Conservation (phyloP, 2,329 filamentous ascomycete genomes). For the Fusarium buxicola region DNA sequence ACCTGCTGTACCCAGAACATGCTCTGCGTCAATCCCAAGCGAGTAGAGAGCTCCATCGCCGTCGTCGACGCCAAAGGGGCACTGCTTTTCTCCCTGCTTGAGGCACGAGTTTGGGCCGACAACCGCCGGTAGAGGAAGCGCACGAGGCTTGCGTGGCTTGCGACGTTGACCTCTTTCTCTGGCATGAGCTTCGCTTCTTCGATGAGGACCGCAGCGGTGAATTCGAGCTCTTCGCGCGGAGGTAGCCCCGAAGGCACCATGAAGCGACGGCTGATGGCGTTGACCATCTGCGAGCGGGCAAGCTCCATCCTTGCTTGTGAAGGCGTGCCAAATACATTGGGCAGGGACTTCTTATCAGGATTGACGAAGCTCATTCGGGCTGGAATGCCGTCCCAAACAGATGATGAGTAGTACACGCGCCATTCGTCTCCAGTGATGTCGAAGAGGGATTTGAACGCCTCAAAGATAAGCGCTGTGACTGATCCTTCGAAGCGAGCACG, state of each 20-base stretch:
- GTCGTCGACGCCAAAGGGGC: conserved; percentile 19
- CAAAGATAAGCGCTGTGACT: conserved; percentile 22
- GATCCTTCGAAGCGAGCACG: conserved; percentile 1
- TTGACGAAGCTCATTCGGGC: conserved; percentile 45
- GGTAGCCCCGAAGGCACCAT: conserved; percentile 12
- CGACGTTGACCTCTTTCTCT: conserved; percentile 24
- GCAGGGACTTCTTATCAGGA: conserved; percentile 46
- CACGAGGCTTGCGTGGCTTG: conserved; percentile 37
- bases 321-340: conserved; percentile 40
- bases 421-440: conserved; percentile 43
- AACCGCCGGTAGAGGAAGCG: conserved; percentile 19
- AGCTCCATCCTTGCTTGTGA: conserved; percentile 28
- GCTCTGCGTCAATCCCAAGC: conserved; percentile 38
- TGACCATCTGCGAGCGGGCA: conserved; percentile 37
- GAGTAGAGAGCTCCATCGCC: conserved; percentile 31
- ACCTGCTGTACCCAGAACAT: conserved; percentile 48
- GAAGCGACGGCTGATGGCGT: conserved; percentile 21
- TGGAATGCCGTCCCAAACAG: conserved; percentile 43
- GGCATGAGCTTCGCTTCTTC: conserved; percentile 38
- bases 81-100: background rate
- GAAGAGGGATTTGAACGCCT: conserved; percentile 41
- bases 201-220: conserved; percentile 33
- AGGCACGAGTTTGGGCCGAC: background rate
- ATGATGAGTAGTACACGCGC: conserved; percentile 43
- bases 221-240: conserved; percentile 35